Evolutionary conservation across 2,329 filamentous ascomycete genomes (phyloP).

Genomic region (Rhinocladiella similis): DNA sequence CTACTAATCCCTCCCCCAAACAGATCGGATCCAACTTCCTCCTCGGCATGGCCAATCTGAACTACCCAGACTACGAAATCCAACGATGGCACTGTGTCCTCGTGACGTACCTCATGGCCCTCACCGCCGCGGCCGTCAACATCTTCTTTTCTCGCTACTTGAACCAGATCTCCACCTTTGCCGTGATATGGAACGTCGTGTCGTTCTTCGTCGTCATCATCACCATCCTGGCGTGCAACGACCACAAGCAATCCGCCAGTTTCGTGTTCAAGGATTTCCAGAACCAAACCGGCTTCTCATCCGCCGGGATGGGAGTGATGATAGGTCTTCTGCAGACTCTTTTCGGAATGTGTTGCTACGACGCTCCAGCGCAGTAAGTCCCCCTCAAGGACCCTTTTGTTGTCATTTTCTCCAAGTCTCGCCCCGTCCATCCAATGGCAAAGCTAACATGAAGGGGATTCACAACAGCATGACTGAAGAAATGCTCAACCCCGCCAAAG

Average conservation of each 20-base stretch:
- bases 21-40: slow-evolving; percentile 55
- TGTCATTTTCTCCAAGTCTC: no score
- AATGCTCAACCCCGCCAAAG: slow-evolving; percentile 48
- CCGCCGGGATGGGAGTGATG: slow-evolving; percentile 51
- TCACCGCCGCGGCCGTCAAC: slow-evolving; percentile 49
- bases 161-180: slow-evolving; percentile 47
- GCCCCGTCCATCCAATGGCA: no score
- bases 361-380: slow-evolving; percentile 34
- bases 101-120: slow-evolving; percentile 51
- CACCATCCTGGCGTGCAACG: slow-evolving; percentile 55
- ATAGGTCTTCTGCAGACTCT: slow-evolving; percentile 54
- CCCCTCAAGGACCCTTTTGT: no score
- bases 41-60: slow-evolving; percentile 55
- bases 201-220: slow-evolving; percentile 55
- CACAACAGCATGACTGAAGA: slow-evolving; percentile 56
- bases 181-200: slow-evolving; percentile 51
- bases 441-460: no score
- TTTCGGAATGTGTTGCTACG: slow-evolving; percentile 38
- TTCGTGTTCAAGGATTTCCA: slow-evolving; percentile 56
- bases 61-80: slow-evolving; percentile 52
- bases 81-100: slow-evolving; percentile 59
- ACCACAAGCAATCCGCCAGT: slow-evolving; percentile 53
- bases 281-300: slow-evolving; percentile 55
- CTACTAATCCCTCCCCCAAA: slow-evolving; percentile 29
- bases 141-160: slow-evolving; percentile 52